These are phyloP conservation scores for Pelagomonas calceolata DNA, from an alignment of 108 stramenopile species.

Conservation along the genomic window DNA sequence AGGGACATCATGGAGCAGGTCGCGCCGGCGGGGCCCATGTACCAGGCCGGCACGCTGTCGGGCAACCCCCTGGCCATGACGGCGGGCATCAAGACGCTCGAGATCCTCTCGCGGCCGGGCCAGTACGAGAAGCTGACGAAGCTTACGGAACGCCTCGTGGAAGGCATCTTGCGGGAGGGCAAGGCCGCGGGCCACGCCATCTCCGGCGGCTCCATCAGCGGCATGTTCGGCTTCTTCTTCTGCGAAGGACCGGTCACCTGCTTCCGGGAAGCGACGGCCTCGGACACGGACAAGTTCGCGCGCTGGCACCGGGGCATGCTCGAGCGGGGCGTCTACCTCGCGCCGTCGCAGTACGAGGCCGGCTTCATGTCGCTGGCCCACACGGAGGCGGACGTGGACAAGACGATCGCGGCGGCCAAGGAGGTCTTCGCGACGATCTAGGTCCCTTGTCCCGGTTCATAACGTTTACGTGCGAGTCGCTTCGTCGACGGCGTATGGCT, in stretches of 20 bases:
- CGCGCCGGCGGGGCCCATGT: conserved; percentile 95
- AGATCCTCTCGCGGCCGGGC: conserved; percentile 65
- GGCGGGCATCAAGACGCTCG: conserved; percentile 91
- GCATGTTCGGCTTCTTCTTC: conserved; percentile 98
- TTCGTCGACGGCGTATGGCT: no score
- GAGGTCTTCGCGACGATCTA: conserved; percentile 83
- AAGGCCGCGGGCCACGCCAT: conserved; percentile 80
- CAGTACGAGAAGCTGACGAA: conserved; percentile 82
- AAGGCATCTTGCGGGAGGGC: conserved; percentile 68
- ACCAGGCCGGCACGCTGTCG: conserved; percentile 92
- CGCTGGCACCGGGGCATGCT: conserved; percentile 97
- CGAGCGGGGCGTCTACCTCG: conserved; percentile 90
- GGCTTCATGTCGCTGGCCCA: conserved; percentile 94
- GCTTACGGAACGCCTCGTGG: conserved; percentile 74
- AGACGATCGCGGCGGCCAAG: conserved; percentile 88
- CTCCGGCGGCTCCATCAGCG: conserved; percentile 72
- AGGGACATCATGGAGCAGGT: conserved; percentile 94
- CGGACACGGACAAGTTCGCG: conserved; percentile 81
- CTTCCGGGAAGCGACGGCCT: conserved; percentile 78
- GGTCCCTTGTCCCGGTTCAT: no score
- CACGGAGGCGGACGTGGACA: conserved; percentile 89
- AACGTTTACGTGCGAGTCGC: no score
- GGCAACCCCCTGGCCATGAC: conserved; percentile 97
- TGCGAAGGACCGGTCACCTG: conserved; percentile 82
- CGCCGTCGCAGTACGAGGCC: conserved; percentile 94